Evolutionary conservation across 805 yeast genomes (phyloP), one percentile per base, ranked within the genome.

Genomic region (Lipomyces orientalis): DNA sequence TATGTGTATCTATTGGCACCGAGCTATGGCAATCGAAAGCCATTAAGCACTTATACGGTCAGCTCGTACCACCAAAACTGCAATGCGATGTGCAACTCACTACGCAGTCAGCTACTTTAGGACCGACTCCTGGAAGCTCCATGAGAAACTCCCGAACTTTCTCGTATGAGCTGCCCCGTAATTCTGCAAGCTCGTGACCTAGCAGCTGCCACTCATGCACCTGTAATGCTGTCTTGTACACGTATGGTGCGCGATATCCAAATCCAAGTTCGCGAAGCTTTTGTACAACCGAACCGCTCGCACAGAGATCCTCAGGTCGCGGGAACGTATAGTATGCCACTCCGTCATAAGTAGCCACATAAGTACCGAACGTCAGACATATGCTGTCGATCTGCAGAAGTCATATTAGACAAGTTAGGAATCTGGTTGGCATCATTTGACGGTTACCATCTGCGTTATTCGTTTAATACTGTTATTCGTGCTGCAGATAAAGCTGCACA

Each of bases 51-150:
- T 71, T n/a, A 2, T 1, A 25, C n/a, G 16, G 22, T 52, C 55
- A 52, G 55, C 33, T 9, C 2, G n/a, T 31, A 31, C 14, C 12
- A 25, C 22, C 31, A 52, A 25, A 1, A 22, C 3, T 22, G 5
- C 31, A 12, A n/a, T 52, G n/a, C 12, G 22, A 25, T 52, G 31
- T 52, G 31, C 14, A 29, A 69, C 71, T 51, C 66, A 71, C 73
- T 9, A 95, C 95, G 77, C 99, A 95, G 74, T 95, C 99, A 0
- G 99, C 98, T 1, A 95, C 98, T 79, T 95, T 95, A 0, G 98
- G 98, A 0, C 99, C 99, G 0, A 95, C 97, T 0, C 99, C 99
- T 2, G 85, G 82, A 73, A 90, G 89, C 68, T 85, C 82, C 70
- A 89, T 81, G 54, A 95, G 79, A 60, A 83, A 86, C 6, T 82